phyloP scores from a whole-genome alignment of 805 yeast genomes.

The Candida rishiriensis region DNA sequence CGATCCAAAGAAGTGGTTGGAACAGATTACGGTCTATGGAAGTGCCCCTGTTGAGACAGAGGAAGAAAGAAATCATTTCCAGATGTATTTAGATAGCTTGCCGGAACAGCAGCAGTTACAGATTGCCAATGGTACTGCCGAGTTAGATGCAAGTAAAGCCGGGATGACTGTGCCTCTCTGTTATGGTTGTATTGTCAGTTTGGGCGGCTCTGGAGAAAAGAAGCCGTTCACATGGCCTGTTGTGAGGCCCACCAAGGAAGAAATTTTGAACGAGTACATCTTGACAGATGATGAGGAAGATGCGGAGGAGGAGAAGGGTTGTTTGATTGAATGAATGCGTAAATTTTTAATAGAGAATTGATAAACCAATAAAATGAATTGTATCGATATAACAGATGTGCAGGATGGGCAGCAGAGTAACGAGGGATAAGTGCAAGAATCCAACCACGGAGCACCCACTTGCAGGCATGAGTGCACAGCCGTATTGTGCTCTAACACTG shows the following conservation, averaged over 20 bases:
- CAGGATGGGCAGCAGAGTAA: too few relatives aligned
- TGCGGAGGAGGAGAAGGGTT: too few relatives aligned
- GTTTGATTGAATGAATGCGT: too few relatives aligned
- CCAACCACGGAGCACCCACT: too few relatives aligned
- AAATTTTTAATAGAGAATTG: too few relatives aligned
- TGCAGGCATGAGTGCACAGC: too few relatives aligned
- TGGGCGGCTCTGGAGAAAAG: constrained; percentile 39
- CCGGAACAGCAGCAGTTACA: not conserved
- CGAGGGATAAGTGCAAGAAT: too few relatives aligned
- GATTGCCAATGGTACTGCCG: not conserved
- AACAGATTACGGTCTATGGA: constrained; percentile 58
- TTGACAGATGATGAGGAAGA: constrained; percentile 20
- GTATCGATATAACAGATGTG: too few relatives aligned
- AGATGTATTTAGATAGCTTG: constrained; percentile 16
- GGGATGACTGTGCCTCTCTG: constrained; percentile 42
- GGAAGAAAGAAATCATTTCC: constrained; percentile 34
- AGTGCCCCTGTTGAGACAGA: constrained; percentile 44
- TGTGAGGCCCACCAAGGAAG: constrained; percentile 19
- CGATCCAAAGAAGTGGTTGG: constrained; percentile 63
- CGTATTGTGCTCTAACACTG: too few relatives aligned
- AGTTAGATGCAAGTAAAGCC: not conserved
- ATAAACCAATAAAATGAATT: too few relatives aligned
- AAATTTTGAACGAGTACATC: constrained; percentile 27
- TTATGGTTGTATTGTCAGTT: constrained; percentile 70
- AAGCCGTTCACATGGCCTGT: constrained; percentile 30